Evolutionary conservation across 2,329 filamentous ascomycete genomes (phyloP).

Genomic region (Fusarium sp.): DNA sequence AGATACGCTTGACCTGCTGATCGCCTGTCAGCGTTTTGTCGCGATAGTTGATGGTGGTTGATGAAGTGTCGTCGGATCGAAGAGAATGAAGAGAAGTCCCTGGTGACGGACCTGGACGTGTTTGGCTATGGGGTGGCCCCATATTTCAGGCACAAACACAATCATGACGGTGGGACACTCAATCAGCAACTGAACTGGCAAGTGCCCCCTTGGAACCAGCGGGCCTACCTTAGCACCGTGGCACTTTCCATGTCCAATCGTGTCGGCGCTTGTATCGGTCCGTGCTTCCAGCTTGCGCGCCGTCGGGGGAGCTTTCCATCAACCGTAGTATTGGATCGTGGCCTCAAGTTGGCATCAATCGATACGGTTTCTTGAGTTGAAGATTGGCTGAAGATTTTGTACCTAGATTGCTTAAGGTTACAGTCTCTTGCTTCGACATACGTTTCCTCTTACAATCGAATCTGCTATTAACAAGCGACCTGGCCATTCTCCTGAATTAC

Average conservation of each 20-base stretch:
- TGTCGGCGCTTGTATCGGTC: conserved; percentile 46
- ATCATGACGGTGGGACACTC: conserved; percentile 21
- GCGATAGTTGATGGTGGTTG: conserved; percentile 49
- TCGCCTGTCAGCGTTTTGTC: conserved; percentile 42
- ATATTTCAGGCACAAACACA: conserved; percentile 51
- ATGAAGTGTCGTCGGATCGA: conserved; percentile 48
- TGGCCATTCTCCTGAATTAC: conserved; percentile 28
- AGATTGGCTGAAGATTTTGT: conserved; percentile 7
- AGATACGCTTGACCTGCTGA: conserved; percentile 40
- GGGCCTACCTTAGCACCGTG: conserved; percentile 10
- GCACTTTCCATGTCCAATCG: conserved; percentile 37
- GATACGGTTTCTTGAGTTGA: conserved; percentile 21
- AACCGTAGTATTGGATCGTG: conserved; percentile 44
- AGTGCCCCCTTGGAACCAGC: conserved; percentile 29
- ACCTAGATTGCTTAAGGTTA: not conserved
- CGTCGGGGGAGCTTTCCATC: conserved; percentile 40
- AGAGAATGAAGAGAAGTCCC: conserved; percentile 50
- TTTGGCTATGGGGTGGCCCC: conserved; percentile 41
- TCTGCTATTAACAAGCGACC: conserved; percentile 4
- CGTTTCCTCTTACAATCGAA: not conserved
- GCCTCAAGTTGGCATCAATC: conserved; percentile 44
- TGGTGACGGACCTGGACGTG: conserved; percentile 39
- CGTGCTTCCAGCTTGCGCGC: conserved; percentile 45
- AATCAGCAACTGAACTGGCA: conserved; percentile 16
- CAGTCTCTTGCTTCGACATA: not conserved